phyloP scores from a whole-genome alignment of 2,329 filamentous ascomycete species.

The Diplodia corticola region DNA sequence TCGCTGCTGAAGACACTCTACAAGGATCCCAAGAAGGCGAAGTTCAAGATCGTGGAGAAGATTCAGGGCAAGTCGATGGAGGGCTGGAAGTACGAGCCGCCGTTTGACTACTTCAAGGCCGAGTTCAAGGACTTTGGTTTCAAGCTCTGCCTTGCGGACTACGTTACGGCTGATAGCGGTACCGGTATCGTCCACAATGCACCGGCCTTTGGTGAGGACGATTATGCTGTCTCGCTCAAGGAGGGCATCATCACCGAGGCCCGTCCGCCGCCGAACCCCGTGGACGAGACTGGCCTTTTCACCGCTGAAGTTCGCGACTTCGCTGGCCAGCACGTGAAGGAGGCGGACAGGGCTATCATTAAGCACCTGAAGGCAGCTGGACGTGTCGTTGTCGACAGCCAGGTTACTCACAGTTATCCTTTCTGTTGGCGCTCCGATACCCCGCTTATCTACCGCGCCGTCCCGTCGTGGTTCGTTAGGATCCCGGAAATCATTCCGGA shows the following conservation, averaged over 20 bases:
- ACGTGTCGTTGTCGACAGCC: constrained; percentile 78
- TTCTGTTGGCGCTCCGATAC: constrained; percentile 96
- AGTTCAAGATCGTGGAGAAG: constrained; percentile 79
- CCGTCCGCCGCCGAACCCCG: constrained; percentile 81
- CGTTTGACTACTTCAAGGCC: constrained; percentile 88
- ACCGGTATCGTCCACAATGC: constrained; percentile 93
- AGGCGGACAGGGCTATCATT: constrained; percentile 88
- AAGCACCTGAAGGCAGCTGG: constrained; percentile 78
- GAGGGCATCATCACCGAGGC: constrained; percentile 75
- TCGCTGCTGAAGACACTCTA: constrained; percentile 79
- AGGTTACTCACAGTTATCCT: constrained; percentile 87
- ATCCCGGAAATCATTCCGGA: constrained; percentile 79
- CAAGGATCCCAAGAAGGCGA: constrained; percentile 94
- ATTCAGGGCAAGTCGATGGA: constrained; percentile 81
- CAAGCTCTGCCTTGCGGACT: constrained; percentile 76
- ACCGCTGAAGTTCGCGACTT: constrained; percentile 77
- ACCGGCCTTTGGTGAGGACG: constrained; percentile 92
- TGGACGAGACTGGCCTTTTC: constrained; percentile 82
- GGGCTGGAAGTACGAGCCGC: constrained; percentile 84
- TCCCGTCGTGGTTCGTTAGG: constrained; percentile 93
- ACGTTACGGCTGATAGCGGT: constrained; percentile 88
- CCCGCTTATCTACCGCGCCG: constrained; percentile 86
- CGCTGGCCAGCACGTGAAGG: constrained; percentile 84
- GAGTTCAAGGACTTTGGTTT: constrained; percentile 85
- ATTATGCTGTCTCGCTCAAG: constrained; percentile 81